Conservation (phyloP, 495 filamentous ascomycete species). For the Lasiosphaeria miniovina region DNA sequence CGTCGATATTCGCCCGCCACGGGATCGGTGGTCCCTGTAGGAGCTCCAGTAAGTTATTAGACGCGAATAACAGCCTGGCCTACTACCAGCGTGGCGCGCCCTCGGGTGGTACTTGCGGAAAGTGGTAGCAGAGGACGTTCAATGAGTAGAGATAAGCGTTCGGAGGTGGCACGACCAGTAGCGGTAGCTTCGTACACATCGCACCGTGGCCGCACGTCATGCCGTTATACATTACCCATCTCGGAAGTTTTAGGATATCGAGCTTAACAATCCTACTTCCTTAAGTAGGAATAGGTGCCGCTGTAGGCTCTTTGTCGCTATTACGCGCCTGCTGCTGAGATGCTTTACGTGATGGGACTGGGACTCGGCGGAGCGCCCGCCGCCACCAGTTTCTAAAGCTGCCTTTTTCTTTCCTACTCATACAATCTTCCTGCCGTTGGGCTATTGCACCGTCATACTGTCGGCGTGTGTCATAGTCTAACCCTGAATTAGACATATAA, state of each 20-base stretch:
- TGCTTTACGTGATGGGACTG: neutral
- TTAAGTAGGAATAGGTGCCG: neutral
- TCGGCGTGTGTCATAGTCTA: constrained; percentile 3
- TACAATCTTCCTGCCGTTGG: constrained; percentile 8
- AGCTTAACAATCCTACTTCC: neutral
- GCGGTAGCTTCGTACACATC: constrained; percentile 5
- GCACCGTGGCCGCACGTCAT: constrained; percentile 12
- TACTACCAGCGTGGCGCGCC: constrained; percentile 4
- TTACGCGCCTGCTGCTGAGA: constrained; percentile 1
- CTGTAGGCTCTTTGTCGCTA: neutral
- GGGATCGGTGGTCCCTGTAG: constrained; percentile 4
- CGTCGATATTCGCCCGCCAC: constrained; percentile 9
- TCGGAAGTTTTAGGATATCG: constrained; percentile 4
- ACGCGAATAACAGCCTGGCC: constrained; percentile 4
- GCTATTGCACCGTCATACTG: neutral
- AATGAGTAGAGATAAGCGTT: neutral
- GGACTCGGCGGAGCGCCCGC: constrained; percentile 10
- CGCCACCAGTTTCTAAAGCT: constrained; percentile 6
- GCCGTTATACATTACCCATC: constrained; percentile 8
- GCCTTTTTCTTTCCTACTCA: constrained; percentile 1
- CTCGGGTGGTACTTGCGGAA: neutral
- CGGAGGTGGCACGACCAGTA: constrained; percentile 4
- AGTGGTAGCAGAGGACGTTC: constrained; percentile 2
- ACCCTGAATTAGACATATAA: neutral
- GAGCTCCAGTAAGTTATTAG: constrained; percentile 5